These are phyloP conservation scores for Cladorrhinum sp. DNA, from an alignment of 2,329 filamentous ascomycete species.

Conservation along the genomic window DNA sequence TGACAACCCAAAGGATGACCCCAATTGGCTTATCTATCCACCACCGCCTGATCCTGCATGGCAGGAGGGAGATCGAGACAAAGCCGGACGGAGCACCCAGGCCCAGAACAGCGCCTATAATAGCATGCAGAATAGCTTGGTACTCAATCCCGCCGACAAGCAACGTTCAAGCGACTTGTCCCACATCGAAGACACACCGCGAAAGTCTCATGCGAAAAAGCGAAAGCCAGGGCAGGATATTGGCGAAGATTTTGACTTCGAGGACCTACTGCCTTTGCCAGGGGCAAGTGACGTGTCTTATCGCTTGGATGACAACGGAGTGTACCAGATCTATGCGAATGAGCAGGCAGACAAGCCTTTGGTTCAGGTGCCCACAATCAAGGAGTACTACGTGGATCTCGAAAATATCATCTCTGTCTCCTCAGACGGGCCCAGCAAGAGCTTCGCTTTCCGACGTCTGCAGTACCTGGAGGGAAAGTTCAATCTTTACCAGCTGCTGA, in stretches of 20 bases:
- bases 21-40: constrained; percentile 85
- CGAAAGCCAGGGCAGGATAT: constrained; percentile 88
- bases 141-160: constrained; percentile 34
- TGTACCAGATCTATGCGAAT: constrained; percentile 88
- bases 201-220: constrained; percentile 52
- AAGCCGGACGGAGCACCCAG: constrained; percentile 30
- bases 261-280: constrained; percentile 73
- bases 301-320: constrained; percentile 75
- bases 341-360: constrained; percentile 64
- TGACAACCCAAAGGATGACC: constrained; percentile 85
- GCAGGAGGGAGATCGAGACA: constrained; percentile 58
- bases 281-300: constrained; percentile 68
- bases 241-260: constrained; percentile 85
- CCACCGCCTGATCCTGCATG: constrained; percentile 88
- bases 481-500: constrained; percentile 87
- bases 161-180: constrained; percentile 33
- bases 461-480: constrained; percentile 98
- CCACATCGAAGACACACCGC: constrained; percentile 33
- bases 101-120: constrained; percentile 38
- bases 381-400: constrained; percentile 94
- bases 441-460: constrained; percentile 89
- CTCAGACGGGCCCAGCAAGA: constrained; percentile 93
- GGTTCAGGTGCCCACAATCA: constrained; percentile 81
- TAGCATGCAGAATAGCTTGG: constrained; percentile 47
- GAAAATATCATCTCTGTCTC: constrained; percentile 85